Evolutionary conservation across 2,329 filamentous ascomycete genomes (phyloP), one percentile per base, ranked within the genome.

Genomic region (Trichophyton rubrum): DNA sequence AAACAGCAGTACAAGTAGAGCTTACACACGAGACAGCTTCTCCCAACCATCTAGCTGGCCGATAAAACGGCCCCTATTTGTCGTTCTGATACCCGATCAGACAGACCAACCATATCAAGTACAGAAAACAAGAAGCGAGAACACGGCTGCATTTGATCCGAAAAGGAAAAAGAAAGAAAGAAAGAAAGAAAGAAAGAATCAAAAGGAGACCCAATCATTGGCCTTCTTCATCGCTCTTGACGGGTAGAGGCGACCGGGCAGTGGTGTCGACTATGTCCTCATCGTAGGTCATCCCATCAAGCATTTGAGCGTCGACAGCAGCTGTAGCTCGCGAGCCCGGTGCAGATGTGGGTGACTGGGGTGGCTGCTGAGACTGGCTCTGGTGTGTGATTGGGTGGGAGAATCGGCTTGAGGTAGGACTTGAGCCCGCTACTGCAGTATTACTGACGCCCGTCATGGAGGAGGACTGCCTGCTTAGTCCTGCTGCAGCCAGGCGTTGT

Each of bases 281-380:
- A 40, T 82, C 79, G 67, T 86, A 85, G 2, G 84, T 82, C 45
- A 88, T 79, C 1, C 85, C 85, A 68, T 89, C 85, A 60, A 87
- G 75, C 79, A 86, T 84, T 58, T 82, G 80, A 17, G 84, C 84
- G 67, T 87, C 84, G 41, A 45, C 41, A 45, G 6, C 41, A 45
- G 6, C 41, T 2, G 64, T 64, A 60, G 67, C 64, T 30, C 65
- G 79, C 73, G 27, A 79, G 72, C 73, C 73, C 0, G 61, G 79
- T 67, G 70, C 74, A 58, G 64, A 73, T 5, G 71, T 68, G 3
- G 68, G 68, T 1, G 70, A 71, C n/a, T 66, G 61, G 3, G 40
- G 35, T 70, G 80, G 63, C 73, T 74, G 1, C 75, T 77, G 6
- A 76, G 79, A 67, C 65, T 71, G 81, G n/a, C 41, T 33, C 20